These are phyloP conservation scores for Aegle marmelos DNA, from an alignment of 345 rosid species.

Conservation along the genomic window DNA sequence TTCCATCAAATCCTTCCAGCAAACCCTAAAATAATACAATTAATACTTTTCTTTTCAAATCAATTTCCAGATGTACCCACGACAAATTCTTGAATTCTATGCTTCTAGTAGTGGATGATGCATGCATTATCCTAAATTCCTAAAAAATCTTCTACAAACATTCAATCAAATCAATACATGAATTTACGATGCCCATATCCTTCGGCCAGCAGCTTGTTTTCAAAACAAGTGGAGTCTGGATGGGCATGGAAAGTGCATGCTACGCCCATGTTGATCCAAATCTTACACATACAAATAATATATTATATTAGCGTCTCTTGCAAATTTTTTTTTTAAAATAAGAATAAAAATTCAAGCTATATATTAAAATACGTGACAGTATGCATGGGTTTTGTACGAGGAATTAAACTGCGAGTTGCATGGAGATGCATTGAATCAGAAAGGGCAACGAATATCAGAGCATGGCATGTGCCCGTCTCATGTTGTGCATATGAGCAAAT, in stretches of 20 bases:
- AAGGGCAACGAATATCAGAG: neutral
- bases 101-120: neutral
- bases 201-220: neutral
- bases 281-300: neutral
- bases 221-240: neutral
- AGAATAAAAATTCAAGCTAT: neutral
- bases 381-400: neutral
- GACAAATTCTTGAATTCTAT: neutral
- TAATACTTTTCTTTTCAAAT: neutral
- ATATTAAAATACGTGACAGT: neutral
- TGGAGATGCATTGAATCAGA: conserved; percentile 3
- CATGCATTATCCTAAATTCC: neutral
- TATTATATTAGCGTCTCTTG: neutral
- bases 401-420: neutral
- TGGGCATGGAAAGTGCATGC: neutral
- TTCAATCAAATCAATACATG: neutral
- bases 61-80: neutral
- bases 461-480: conserved; percentile 4
- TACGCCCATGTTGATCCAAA: neutral
- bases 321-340: too few relatives aligned
- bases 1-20: neutral
- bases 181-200: neutral
- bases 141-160: neutral
- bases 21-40: neutral
- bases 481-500: neutral